Evolutionary conservation across 495 filamentous ascomycete genomes (phyloP), one percentile per base, ranked within the genome.

Genomic region (Penicillium chermesinum): DNA sequence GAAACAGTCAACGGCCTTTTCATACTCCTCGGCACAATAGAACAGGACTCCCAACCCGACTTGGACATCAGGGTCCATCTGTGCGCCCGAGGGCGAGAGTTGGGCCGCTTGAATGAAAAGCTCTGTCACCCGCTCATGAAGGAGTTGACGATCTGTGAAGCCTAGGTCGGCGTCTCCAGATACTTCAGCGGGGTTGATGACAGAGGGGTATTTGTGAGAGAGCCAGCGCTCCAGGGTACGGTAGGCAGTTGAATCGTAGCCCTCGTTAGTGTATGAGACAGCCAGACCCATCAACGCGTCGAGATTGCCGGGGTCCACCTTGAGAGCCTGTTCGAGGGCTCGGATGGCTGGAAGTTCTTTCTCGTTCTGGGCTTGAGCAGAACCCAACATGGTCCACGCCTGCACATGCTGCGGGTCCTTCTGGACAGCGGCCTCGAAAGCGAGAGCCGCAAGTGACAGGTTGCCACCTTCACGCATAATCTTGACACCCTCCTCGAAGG

Each of bases 1-100:
- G 79, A 99, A 99, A 71, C 94, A 99, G 74, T 99, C 93, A 39
- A 97, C 94, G 0, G 93, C 94, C 67, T 99, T 99, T 56, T 90
- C 89, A 75, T 95, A 96, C 62, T 97, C 89, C 61, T 97, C 93
- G 6, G 84, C 88, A 43, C 91, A 91, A 75, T 99, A 99, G 78
- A 97, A 96, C 27, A 99, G 83, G 15, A 97, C 94, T 32, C 94
- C 93, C 1, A 99, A 78, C 0, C 93, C 93, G 52, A 99, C 93
- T 71, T 97, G 94, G 3, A 99, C 93, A 57, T 99, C 93, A 0
- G 91, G 90, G 62, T 99, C 93, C 87, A 97, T 95, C 54, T 89
- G 84, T 42, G 81, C 79, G 41, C 89, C 91, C 12, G 84, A 82
- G 2, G 93, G 94, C 9, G 87, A 89, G 32, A 96, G 81, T 58